Evolutionary conservation across 2,329 filamentous ascomycete species (phyloP).

Genomic region (Xylariaceae sp.): DNA sequence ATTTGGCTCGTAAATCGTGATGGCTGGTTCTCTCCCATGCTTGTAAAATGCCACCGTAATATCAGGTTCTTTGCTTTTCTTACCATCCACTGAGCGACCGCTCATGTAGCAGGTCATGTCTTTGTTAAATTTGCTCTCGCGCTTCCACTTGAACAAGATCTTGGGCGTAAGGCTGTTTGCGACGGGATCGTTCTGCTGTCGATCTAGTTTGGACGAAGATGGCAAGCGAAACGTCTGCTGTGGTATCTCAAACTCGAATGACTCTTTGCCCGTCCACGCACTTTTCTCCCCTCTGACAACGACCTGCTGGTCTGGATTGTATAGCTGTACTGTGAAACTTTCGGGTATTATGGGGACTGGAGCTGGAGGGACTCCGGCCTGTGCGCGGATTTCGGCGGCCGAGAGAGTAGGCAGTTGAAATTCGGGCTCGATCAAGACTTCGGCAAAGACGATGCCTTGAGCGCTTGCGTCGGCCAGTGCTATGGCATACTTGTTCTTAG

Average conservation of each 20-base stretch:
- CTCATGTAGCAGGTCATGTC: conserved; percentile 89
- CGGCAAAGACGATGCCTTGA: conserved; percentile 82
- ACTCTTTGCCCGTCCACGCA: conserved; percentile 79
- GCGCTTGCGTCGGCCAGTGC: conserved; percentile 85
- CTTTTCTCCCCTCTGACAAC: conserved; percentile 73
- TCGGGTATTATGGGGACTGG: conserved; percentile 78
- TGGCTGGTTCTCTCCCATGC: conserved; percentile 64
- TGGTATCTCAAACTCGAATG: conserved; percentile 94
- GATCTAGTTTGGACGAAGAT: conserved; percentile 79
- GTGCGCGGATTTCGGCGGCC: conserved; percentile 77
- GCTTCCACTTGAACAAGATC: conserved; percentile 86
- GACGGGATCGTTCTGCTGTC: conserved; percentile 67
- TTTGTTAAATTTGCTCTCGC: conserved; percentile 83
- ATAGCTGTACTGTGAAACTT: conserved; percentile 84
- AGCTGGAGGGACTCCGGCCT: conserved; percentile 69
- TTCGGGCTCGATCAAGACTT: conserved; percentile 82
- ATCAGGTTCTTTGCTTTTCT: conserved; percentile 89
- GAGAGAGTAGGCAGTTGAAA: conserved; percentile 86
- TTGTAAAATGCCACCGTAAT: conserved; percentile 93
- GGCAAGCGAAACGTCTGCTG: conserved; percentile 83
- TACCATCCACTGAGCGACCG: conserved; percentile 75
- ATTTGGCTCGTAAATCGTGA: conserved; percentile 95
- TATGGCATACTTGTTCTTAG: conserved; percentile 84
- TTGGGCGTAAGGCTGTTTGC: conserved; percentile 68
- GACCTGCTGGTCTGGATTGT: conserved; percentile 90